Base-by-base conservation (phyloP, 1,284 basidiomycete species). In the Ustilago cynodontis region DNA sequence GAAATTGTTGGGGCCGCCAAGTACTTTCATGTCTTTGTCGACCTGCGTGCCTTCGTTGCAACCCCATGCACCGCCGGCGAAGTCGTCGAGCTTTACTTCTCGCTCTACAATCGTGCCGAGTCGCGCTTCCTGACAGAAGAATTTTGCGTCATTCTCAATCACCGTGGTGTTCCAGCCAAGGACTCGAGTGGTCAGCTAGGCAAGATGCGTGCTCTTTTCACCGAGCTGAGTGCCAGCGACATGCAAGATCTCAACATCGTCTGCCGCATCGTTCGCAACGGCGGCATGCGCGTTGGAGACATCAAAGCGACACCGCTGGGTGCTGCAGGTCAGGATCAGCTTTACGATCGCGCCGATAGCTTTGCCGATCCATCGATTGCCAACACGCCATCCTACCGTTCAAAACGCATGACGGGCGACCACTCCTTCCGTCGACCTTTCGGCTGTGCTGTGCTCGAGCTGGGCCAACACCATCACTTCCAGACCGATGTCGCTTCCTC, bases 71-170 rank as follows among this genome's bases (percentile, higher is more conserved):
- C 91, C 0, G 92, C 94, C 0, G 95, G 94, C 16, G 95, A 98
- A 86, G 93, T 93, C 0, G 93, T 91, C 5, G 95, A 99, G 85
- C 90, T 99, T 5, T 95, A 92, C 86, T 97, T 98, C 87, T 94
- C 94, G 2, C 89, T 99, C 6, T 98, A 94, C 89, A 93, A 92
- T 86, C 92, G 93, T 81, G 89, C 90, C 54, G 92, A 93, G 59
- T 82, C 82, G 9, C 91, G 93, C 45, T 98, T 97, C 86, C 90
- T 98, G 51, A 96, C 94, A 0, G 96, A 99, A 86, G 96, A 98
- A 24, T 97, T 93, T 84, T 95, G 93, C 82, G 91, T 91, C 20
- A 88, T 96, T 41, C 89, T 98, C 29, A 95, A 96, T 85, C 93
- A 95, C 87, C 93, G 95, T 69, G 95, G 95, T 10, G 92, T 93